Evolutionary conservation across 108 stramenopile genomes (phyloP).

Genomic region (Parietichytrium sp.): DNA sequence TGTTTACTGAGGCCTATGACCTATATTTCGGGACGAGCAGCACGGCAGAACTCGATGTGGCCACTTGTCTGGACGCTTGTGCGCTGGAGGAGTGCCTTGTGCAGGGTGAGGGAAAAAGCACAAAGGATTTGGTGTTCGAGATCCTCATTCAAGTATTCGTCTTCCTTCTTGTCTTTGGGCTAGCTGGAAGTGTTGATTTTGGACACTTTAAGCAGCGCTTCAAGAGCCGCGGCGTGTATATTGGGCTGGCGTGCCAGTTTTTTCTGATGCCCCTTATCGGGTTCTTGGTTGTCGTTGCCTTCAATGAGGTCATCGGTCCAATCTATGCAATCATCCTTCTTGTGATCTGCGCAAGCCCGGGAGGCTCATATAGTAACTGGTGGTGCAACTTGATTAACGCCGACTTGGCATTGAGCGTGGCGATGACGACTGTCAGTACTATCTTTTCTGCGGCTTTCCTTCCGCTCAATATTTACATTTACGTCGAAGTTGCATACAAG

Average conservation of each 20-base stretch:
- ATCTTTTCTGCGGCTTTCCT: slow-evolving; percentile 67
- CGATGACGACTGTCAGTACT: slow-evolving; percentile 81
- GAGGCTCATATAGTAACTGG: slow-evolving; percentile 81
- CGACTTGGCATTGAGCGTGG: slow-evolving; percentile 75
- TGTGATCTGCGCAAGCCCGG: slow-evolving; percentile 75
- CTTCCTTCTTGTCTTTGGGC: slow-evolving; percentile 79
- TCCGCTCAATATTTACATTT: slow-evolving; percentile 76
- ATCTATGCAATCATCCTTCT: slow-evolving; percentile 68
- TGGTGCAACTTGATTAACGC: slow-evolving; percentile 81
- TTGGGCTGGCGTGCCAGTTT: slow-evolving; percentile 64
- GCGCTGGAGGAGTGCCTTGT: slow-evolving; percentile 30
- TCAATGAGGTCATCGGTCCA: slow-evolving; percentile 42
- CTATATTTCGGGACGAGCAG: too few species aligned
- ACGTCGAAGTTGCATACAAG: slow-evolving; percentile 65
- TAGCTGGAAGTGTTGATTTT: slow-evolving; percentile 73
- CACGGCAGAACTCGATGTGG: too few species aligned
- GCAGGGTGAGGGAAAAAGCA: background rate
- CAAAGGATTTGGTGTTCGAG: background rate
- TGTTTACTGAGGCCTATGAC: too few species aligned
- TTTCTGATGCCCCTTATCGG: slow-evolving; percentile 76
- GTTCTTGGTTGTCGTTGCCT: slow-evolving; percentile 64
- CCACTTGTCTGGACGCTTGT: slow-evolving; percentile 12
- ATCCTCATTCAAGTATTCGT: slow-evolving; percentile 54
- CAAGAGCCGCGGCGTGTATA: background rate
- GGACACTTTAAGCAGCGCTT: slow-evolving; percentile 18